Evolutionary conservation across 345 rosid species (phyloP).

Genomic region (Sapria himalayana): DNA sequence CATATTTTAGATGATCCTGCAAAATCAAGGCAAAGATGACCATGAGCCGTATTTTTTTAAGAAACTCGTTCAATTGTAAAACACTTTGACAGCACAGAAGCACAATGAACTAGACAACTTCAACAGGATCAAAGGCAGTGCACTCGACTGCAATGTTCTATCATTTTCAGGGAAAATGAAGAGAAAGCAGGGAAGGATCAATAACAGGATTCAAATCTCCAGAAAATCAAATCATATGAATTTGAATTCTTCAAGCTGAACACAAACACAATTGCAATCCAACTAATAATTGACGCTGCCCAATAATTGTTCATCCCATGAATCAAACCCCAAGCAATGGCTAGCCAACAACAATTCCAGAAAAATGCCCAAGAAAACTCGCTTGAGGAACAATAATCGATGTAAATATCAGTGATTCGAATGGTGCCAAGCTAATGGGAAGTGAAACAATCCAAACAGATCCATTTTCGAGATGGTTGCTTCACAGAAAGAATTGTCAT

Average conservation of each 20-base stretch:
- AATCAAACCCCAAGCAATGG: constrained; percentile 83
- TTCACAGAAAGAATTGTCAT: constrained; percentile 88
- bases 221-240: constrained; percentile 65
- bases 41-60: too few species aligned
- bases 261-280: constrained; percentile 49
- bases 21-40: too few species aligned
- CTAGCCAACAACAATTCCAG: constrained; percentile 85
- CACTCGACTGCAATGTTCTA: constrained; percentile 62
- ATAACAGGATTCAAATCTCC: constrained; percentile 73
- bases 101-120: constrained; percentile 24
- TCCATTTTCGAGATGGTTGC: constrained; percentile 85
- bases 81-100: too few species aligned
- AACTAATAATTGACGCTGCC: constrained; percentile 76
- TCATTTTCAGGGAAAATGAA: constrained; percentile 62
- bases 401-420: constrained; percentile 81
- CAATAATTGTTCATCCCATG: constrained; percentile 92
- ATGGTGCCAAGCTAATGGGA: constrained; percentile 91
- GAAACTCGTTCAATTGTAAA: too few species aligned
- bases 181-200: constrained; percentile 69
- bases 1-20: too few species aligned
- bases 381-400: constrained; percentile 98
- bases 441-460: constrained; percentile 78
- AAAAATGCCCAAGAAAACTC: constrained; percentile 85
- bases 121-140: constrained; percentile 47
- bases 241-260: constrained; percentile 81